Evolutionary conservation across 176 grass and related monocot genomes (phyloP), one percentile per base, ranked within the genome.

Genomic region (Tillandsia fasciculata): DNA sequence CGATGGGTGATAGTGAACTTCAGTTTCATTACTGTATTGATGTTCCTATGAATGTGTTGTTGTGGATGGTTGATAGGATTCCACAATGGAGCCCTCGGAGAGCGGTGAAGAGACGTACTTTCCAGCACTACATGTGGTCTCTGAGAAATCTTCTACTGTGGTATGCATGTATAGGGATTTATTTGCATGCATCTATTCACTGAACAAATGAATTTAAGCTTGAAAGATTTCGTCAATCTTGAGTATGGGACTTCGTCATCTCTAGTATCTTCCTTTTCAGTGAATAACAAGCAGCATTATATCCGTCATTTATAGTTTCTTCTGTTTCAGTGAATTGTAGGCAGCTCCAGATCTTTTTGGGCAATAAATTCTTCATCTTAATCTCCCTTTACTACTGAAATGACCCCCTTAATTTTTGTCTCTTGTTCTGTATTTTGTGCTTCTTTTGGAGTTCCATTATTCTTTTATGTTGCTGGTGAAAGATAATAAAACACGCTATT

Each of bases 41-140:
- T 56, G 26, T 73, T 10, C 12, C 24, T 64, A 48, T 75, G 20
- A 15, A 58, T 82, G 76, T 81, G 50, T 51, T 5, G 5, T 42
- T 42, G 33, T 5, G 67, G 74, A 27, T 78, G 66, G 51, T 2
- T 77, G 42, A 54, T 73, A 96, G 88, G 83, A 78, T 28, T 13
- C 9, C 15, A 70, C 28, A 3, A 76, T 80, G 70, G 81, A 75
- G 70, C 48, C 70, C 42, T 73, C 91, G 53, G 92, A 96, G 79
- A 70, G 79, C 81, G 92, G 92, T 29, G 88, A 91, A 87, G 88
- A 91, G 71, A 96, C 77, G 29, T 96, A 89, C 77, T 96, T 91
- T 89, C 83, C 92, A 73, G 92, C 92, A 84, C 73, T 91, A 63
- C 86, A 91, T 80, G 81, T 96, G 72, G 83, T 70, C 67, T 89